Base-by-base conservation (phyloP, 2,329 filamentous ascomycete species). In the Penicillium griseofulvum region DNA sequence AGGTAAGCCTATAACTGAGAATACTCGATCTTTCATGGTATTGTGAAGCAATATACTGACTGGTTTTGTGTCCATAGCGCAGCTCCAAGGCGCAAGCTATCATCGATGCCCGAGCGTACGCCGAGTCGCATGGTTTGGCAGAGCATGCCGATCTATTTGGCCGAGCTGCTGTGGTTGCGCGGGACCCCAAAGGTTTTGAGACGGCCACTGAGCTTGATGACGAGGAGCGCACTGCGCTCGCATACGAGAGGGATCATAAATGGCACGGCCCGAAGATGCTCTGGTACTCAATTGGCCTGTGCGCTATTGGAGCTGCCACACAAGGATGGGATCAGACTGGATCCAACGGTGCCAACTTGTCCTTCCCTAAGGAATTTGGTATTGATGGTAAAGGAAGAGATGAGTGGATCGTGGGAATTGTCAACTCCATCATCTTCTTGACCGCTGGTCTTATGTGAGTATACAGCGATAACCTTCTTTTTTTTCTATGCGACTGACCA, bases 391-490 rank as follows among this genome's bases (percentile, higher is more conserved):
- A 67, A 28, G 65, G 64, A 2, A 68, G 67, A 22, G 78, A 84
- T 61, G 74, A 75, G 11, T 83, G 82, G 76, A 76, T 88, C 26
- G 76, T 88, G 12, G 87, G 87, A 36, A 71, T 88, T 3, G 76
- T 90, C 60, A 90, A 90, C 46, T 63, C 74, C 76, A 81, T 47
- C 79, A 80, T 63, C 71, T 82, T 52, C 76, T 74, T 39, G 45
- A 60, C 64, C 2, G 58, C 62, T 17, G 60, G 58, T 10, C 47
- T 65, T 16, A 52, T 59, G 63, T 58, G 19, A 49, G 53, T 54
- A 17, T 54, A 52, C 9, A 2, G n/a, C 19, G 80, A 72, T 33
- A 76, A 83, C 46, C 71, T 82, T 47, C 77, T 75, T 74, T 74
- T 72, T 59, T 74, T 78, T 19, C 11, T n/a, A 19, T 8, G 10